phyloP scores from a whole-genome alignment of 1,284 basidiomycete species.

The Schizopora paradoxa region DNA sequence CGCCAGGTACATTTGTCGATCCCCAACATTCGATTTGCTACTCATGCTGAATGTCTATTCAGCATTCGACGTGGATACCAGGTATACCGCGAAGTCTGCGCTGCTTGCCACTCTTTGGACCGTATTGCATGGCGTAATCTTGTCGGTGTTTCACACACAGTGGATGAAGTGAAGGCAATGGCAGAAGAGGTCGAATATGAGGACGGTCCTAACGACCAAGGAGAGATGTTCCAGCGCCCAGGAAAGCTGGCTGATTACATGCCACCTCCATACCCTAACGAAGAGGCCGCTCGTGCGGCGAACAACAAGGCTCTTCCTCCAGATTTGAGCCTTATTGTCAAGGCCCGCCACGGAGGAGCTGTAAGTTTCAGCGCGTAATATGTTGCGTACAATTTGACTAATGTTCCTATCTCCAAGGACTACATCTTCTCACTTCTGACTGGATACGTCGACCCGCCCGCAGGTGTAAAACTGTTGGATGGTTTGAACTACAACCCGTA shows the following conservation, averaged over 20 bases:
- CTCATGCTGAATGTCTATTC: constrained; percentile 10
- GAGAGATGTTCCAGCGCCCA: constrained; percentile 98
- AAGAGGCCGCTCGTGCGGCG: constrained; percentile 92
- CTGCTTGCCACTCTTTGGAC: constrained; percentile 98
- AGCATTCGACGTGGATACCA: constrained; percentile 98
- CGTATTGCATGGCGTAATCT: constrained; percentile 99
- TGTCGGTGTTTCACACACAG: constrained; percentile 96
- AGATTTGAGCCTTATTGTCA: constrained; percentile 95
- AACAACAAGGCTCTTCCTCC: constrained; percentile 97
- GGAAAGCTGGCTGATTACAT: constrained; percentile 98
- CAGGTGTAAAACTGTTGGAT: constrained; percentile 93
- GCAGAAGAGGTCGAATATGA: constrained; percentile 97
- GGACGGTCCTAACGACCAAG: constrained; percentile 92
- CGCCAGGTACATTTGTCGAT: constrained; percentile 71
- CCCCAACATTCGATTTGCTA: constrained; percentile 15
- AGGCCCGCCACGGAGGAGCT: constrained; percentile 95
- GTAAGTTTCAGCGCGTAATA: constrained; percentile 59
- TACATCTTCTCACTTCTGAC: constrained; percentile 97
- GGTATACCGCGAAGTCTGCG: constrained; percentile 99
- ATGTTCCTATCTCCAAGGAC: constrained; percentile 49
- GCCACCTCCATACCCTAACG: constrained; percentile 95
- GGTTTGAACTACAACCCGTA: constrained; percentile 98
- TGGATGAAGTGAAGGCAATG: constrained; percentile 87
- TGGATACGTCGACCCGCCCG: constrained; percentile 95
- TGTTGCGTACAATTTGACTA: background rate